These are phyloP conservation scores for Lentinula edodes DNA, from an alignment of 768 basidiomycete genomes.

Conservation along the genomic window DNA sequence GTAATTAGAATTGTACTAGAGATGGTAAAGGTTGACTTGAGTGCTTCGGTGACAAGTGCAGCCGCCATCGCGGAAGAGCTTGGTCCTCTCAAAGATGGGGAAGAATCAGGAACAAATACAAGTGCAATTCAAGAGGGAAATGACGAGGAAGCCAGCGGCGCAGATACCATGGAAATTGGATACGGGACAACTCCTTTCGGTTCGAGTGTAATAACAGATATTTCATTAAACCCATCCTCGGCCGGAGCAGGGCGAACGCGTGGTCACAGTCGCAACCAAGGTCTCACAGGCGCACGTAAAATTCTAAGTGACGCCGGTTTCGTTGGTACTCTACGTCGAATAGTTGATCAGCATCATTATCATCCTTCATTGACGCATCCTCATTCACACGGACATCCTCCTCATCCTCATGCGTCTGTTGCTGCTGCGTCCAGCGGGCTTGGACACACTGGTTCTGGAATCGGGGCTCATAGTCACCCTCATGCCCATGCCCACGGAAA, in stretches of 20 bases:
- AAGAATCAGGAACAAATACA: not conserved
- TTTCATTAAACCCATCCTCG: not conserved
- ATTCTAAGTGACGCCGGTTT: slow-evolving; percentile 29
- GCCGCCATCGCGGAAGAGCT: slow-evolving; percentile 15
- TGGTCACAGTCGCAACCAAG: not conserved
- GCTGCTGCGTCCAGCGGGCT: not conserved
- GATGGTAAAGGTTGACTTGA: slow-evolving; percentile 29
- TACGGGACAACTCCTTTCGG: not conserved
- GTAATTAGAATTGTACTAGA: slow-evolving; percentile 56
- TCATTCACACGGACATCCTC: not conserved
- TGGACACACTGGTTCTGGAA: not conserved
- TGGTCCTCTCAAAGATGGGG: slow-evolving; percentile 17
- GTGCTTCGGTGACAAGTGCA: slow-evolving; percentile 20
- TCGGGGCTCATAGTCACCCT: not conserved
- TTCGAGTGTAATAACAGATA: not conserved
- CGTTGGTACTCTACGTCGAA: slow-evolving; percentile 26
- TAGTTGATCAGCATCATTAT: slow-evolving; percentile 1
- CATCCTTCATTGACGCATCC: not conserved
- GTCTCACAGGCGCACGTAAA: slow-evolving; percentile 1
- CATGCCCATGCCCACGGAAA: not conserved
- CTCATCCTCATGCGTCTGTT: not conserved
- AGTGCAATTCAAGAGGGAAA: slow-evolving; percentile 14
- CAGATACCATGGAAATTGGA: not conserved
- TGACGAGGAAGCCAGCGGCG: slow-evolving; percentile 21
- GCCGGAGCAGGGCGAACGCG: not conserved